phyloP scores from a whole-genome alignment of 352 stramenopile species.

The Phytopythium vexans region DNA sequence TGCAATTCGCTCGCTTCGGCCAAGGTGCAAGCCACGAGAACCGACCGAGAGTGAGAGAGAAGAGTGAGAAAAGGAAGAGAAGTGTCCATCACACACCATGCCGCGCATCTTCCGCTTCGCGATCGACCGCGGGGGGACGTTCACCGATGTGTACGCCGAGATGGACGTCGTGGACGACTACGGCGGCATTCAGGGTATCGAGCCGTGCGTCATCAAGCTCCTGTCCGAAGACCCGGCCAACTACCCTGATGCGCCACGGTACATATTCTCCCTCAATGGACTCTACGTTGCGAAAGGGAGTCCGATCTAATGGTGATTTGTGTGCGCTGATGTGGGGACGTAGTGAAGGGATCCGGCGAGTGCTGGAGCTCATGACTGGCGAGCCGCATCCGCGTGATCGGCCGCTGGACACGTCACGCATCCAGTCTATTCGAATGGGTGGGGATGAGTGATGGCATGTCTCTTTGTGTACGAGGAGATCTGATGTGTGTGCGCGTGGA shows the following conservation, averaged over 20 bases:
- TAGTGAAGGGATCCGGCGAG: conserved; percentile 91
- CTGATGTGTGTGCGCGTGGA: background rate
- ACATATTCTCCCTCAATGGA: background rate
- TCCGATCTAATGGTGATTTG: no score
- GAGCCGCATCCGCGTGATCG: conserved; percentile 78
- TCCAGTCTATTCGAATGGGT: conserved; percentile 97
- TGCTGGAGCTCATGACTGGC: conserved; percentile 93
- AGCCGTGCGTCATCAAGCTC: conserved; percentile 93
- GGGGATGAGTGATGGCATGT: background rate
- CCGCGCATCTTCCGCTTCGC: conserved; percentile 90
- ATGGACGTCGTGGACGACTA: conserved; percentile 78
- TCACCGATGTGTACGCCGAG: conserved; percentile 97
- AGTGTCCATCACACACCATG: conserved; percentile 7
- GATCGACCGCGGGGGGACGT: conserved; percentile 97
- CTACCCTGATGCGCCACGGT: conserved; percentile 96
- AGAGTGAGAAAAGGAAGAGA: no score
- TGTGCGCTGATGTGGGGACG: conserved; percentile 4
- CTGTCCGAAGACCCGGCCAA: conserved; percentile 97
- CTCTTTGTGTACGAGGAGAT: background rate
- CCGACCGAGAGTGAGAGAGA: no score
- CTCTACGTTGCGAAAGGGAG: background rate
- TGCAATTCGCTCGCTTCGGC: no score
- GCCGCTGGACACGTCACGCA: conserved; percentile 85
- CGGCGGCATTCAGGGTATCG: conserved; percentile 41
- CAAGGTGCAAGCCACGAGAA: no score